Evolutionary conservation across 2,329 filamentous ascomycete genomes (phyloP).

Genomic region (Phialophora verrucosa): DNA sequence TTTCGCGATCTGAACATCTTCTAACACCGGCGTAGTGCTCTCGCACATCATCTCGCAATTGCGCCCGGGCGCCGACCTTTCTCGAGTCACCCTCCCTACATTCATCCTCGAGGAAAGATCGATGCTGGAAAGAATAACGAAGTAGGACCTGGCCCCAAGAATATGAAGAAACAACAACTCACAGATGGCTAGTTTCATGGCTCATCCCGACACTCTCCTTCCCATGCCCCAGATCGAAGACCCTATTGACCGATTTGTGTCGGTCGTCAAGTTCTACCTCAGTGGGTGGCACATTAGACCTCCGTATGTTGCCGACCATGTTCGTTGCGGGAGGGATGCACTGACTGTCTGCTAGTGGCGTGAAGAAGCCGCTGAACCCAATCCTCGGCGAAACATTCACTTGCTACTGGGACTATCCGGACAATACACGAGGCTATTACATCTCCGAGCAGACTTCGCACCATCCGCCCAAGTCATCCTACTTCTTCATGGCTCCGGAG

Average conservation of each 20-base stretch:
- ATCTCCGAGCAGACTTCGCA: conserved; percentile 97
- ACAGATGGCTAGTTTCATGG: conserved; percentile 80
- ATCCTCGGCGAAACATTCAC: conserved; percentile 94
- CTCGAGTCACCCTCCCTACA: conserved; percentile 90
- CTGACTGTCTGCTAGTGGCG: conserved; percentile 65
- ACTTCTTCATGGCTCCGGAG: conserved; percentile 97
- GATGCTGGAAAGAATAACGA: conserved; percentile 98
- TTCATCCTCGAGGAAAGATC: conserved; percentile 97
- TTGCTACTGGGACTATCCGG: conserved; percentile 91
- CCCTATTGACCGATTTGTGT: conserved; percentile 85
- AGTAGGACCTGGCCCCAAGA: conserved; percentile 59
- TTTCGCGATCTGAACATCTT: background rate
- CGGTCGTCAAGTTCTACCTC: conserved; percentile 96
- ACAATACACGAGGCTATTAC: conserved; percentile 88
- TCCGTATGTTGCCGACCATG: conserved; percentile 66
- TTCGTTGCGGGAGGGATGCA: conserved; percentile 9
- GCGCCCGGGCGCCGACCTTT: conserved; percentile 91
- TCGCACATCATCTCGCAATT: conserved; percentile 97
- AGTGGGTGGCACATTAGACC: conserved; percentile 99
- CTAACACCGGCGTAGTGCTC: conserved; percentile 68
- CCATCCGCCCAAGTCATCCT: conserved; percentile 97
- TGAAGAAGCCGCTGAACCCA: conserved; percentile 97
- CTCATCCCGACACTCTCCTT: conserved; percentile 93
- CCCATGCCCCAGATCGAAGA: conserved; percentile 87
- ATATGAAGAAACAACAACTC: conserved; percentile 35